Evolutionary conservation across 2,329 filamentous ascomycete genomes (phyloP), one percentile per base, ranked within the genome.

Genomic region (Xylaria sp.): DNA sequence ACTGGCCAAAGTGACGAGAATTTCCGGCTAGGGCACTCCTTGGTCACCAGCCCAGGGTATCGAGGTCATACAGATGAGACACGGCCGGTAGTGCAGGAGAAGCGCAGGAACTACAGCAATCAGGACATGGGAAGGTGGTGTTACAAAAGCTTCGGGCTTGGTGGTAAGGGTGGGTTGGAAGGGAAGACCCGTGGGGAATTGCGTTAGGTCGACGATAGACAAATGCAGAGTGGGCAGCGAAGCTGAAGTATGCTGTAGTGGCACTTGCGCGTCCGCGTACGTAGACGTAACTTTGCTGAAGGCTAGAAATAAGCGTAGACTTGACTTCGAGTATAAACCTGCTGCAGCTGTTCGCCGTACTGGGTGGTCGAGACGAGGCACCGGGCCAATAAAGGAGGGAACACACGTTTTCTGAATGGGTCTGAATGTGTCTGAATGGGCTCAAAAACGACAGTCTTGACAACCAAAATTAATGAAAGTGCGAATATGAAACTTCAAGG

Each of bases 191-290:
- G 50, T 18, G 60, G 32, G 48, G 56, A n/a, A 20, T 55, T 45
- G 39, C n/a, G 34, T 20, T 36, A 55, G 39, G 56, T 28, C 20
- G 52, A 25, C 30, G 59, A 53, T 18, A 65, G 36, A 52, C 41
- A 32, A 46, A 36, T 55, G 48, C 52, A 43, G 60, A 43, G 60
- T 65, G 55, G 45, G 23, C 52, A 65, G 34, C 53, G 30, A 63
- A 53, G 61, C 48, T 58, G 58, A 39, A 46, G 55, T 60, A 52
- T 60, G 32, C 34, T 34, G 55, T 41, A 48, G 23, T 52, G 30
- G 58, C 50, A 65, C 61, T 67, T 70, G 67, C 61, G 65, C 61
- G 60, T 65, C 64, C 28, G 28, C 60, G 64, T 69, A 64, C 39
- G 63, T 58, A 59, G 60, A 46, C 39, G 65, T 55, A 56, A 58